phyloP scores from a whole-genome alignment of 495 filamentous ascomycete genomes.

The Podospora tetraspora region DNA sequence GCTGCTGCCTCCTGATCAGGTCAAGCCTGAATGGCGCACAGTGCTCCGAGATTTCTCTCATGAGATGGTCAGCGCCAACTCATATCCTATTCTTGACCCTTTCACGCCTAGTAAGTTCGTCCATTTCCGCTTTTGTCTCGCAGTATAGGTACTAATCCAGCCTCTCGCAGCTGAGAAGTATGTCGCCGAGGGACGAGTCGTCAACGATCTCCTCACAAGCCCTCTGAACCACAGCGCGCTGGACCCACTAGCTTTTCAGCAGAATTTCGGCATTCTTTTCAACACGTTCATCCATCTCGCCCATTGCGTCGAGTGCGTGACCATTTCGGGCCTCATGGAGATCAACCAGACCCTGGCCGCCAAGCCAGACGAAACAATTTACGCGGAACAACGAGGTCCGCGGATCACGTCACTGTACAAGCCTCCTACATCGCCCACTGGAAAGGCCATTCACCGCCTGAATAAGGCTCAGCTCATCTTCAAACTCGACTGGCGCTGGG shows the following conservation, averaged over 20 bases:
- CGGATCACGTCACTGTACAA: not conserved
- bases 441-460: not conserved
- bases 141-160: not conserved
- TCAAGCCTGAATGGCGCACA: slow-evolving; percentile 1
- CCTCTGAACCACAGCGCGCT: not conserved
- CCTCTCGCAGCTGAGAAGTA: not conserved
- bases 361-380: no score
- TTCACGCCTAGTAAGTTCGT: not conserved
- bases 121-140: not conserved
- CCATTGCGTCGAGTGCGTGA: slow-evolving; percentile 1
- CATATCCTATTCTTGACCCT: not conserved
- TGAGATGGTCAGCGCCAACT: not conserved
- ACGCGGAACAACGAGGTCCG: no score
- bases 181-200: no score
- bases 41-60: not conserved
- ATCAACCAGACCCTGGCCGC: no score
- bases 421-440: not conserved
- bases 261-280: not conserved
- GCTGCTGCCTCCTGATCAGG: not conserved
- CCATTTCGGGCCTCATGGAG: no score
- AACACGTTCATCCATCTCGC: slow-evolving; percentile 3
- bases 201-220: no score
- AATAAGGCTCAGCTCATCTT: not conserved
- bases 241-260: not conserved
- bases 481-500: slow-evolving; percentile 1